Evolutionary conservation across 192 early-diverging fungal genomes (phyloP), one percentile per base, ranked within the genome.

Genomic region (Dispira simplex): DNA sequence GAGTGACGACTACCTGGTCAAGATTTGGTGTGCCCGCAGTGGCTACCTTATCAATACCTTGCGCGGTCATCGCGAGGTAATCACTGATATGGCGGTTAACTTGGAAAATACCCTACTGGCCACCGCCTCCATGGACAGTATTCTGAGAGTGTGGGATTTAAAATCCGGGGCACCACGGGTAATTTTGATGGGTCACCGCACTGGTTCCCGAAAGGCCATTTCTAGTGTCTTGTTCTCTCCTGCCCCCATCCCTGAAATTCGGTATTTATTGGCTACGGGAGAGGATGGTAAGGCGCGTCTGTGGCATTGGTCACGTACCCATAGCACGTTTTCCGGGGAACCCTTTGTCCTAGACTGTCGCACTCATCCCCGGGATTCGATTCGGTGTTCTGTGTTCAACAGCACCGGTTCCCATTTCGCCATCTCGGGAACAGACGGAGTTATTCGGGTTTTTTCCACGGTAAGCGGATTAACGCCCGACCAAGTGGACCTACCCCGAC

Each of bases 1-100:
- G 58, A 90, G 87, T 71, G 91, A 93, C 70, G 91, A 93, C 69
- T 87, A 79, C 46, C 65, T 93, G 26, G 81, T 93, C 60, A 93
- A 91, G 60, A 74, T 92, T 3, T 93, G 90, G 90, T 87, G 86
- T 68, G 79, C 87, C 21, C 72, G 78, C 2, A 84, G 87, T 9
- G 91, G 90, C 28, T 83, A 78, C 59, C 75, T 91, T 11, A 81
- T 93, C 44, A 79, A 88, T 68, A 86, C 90, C 0, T 73, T 93
- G n/a, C 81, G 89, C 62, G 90, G 90, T 13, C 91, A 93, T 63
- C 69, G 76, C 44, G 77, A 79, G 44, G 85, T 86, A 44, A 83
- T 93, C 51, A 81, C 84, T 0, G 89, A 90, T 64, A 78, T 93
- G 55, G 79, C 84, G 9, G 75, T 93, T 16, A 90, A 87, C 70